Evolutionary conservation across 2,329 filamentous ascomycete species (phyloP), one percentile per base, ranked within the genome.

Genomic region (Helotiales sp.): DNA sequence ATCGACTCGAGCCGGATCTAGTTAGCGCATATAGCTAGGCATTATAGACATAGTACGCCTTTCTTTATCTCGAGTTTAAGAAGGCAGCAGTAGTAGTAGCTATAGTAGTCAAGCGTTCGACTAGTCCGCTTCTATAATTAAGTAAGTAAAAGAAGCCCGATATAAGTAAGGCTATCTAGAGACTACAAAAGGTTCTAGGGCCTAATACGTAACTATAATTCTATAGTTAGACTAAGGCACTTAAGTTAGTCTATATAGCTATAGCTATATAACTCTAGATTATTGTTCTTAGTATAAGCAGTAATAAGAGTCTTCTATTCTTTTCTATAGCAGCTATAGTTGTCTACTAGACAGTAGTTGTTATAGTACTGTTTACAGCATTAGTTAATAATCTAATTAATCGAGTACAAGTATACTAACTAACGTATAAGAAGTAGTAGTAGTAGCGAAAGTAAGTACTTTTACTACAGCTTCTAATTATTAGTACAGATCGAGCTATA

Each of bases 271-370:
- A 30, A 13, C 46, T 30, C 8, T 27, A 33, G 5, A 46, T 58
- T 29, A 54, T 55, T 38, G 33, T 59, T 2, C 33, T 62, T 13
- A 13, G 29, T n/a, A 57, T 57, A 15, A 52, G 57, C 31, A 56
- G 34, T 57, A 29, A 53, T 3, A 59, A 59, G 36, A 46, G 15
- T 15, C 6, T 42, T 8, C 40, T 59, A 22, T 56, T 56, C 36
- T 56, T 59, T 25, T 59, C 40, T 6, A 36, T 55, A 15, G 54
- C 48, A 2, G 48, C 53, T 9, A 56, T 60, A 25, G 29, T 44
- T 19, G n/a, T 9, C 3, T 30, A 48, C 5, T 22, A 54, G 36
- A 54, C 31, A 3, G 25, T 54, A n/a, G 29, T 59, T 36, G 46
- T 59, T 4, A 47, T 59, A 12, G 57, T 50, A 5, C 57, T 36